Conservation (phyloP, 1,139 yeast species). For the Candida tetrigidarum region DNA sequence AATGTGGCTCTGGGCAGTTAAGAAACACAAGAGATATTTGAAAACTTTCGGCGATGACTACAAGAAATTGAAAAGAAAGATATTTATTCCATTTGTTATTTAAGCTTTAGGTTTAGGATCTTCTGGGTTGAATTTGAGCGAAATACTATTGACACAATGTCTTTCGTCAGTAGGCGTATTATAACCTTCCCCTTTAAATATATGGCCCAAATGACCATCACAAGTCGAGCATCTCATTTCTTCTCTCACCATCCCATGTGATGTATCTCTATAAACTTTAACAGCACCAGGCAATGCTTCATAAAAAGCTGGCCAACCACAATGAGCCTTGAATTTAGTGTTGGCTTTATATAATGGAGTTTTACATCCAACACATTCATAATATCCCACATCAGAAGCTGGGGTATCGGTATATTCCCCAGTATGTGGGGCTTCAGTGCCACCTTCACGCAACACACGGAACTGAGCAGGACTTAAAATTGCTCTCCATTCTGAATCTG, state of each 20-base stretch:
- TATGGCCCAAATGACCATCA: slow-evolving; percentile 95
- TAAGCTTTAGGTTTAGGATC: slow-evolving; percentile 7
- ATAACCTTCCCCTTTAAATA: slow-evolving; percentile 94
- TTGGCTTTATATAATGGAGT: slow-evolving; percentile 77
- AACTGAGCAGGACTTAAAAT: slow-evolving; percentile 77
- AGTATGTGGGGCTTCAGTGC: slow-evolving; percentile 82
- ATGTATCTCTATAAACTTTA: slow-evolving; percentile 57
- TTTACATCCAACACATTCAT: slow-evolving; percentile 85
- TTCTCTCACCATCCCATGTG: slow-evolving; percentile 77
- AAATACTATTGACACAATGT: slow-evolving; percentile 91
- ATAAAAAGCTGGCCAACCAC: slow-evolving; percentile 99
- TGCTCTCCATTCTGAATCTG: slow-evolving; percentile 82
- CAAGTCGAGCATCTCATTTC: slow-evolving; percentile 91
- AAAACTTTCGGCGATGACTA: slow-evolving; percentile 76
- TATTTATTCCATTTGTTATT: slow-evolving; percentile 55
- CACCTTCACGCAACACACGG: slow-evolving; percentile 74
- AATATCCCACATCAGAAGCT: slow-evolving; percentile 57
- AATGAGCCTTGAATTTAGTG: slow-evolving; percentile 85
- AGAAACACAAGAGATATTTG: slow-evolving; percentile 69
- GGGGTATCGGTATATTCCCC: slow-evolving; percentile 67
- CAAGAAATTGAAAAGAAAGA: slow-evolving; percentile 68
- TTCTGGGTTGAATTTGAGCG: slow-evolving; percentile 62
- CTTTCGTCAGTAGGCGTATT: slow-evolving; percentile 88
- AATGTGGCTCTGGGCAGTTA: slow-evolving; percentile 80
- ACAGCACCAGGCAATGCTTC: slow-evolving; percentile 86